Evolutionary conservation across 257 asterid genomes (phyloP).

Genomic region (Echites panduratus): DNA sequence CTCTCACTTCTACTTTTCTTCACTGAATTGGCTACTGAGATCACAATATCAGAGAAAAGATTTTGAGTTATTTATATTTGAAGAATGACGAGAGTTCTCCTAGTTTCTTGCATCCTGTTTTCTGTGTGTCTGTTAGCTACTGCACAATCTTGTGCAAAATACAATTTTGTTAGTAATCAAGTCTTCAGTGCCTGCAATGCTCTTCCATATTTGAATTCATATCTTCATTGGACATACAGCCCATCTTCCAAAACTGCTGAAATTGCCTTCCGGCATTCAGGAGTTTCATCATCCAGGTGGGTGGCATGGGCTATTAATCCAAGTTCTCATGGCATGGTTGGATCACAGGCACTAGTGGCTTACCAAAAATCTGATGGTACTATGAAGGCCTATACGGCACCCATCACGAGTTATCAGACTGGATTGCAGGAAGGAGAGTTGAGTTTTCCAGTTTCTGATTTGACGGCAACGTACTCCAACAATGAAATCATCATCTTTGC

Average conservation of each 20-base stretch:
- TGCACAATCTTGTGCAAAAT: constrained; percentile 57
- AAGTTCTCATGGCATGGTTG: constrained; percentile 58
- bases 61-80: background rate
- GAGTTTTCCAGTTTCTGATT: constrained; percentile 67
- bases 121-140: constrained; percentile 28
- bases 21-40: too few species aligned
- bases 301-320: constrained; percentile 89
- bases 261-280: constrained; percentile 55
- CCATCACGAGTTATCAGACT: constrained; percentile 51
- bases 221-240: constrained; percentile 69
- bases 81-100: constrained; percentile 20
- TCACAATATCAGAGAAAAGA: background rate
- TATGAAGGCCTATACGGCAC: constrained; percentile 58
- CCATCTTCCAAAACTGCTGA: constrained; percentile 38
- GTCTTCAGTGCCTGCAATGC: constrained; percentile 53
- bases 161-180: constrained; percentile 57
- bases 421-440: constrained; percentile 47
- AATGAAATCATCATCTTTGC: constrained; percentile 61
- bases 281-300: constrained; percentile 50
- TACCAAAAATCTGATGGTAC: constrained; percentile 65
- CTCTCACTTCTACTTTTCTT: constrained; percentile 4
- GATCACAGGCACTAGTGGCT: constrained; percentile 75
- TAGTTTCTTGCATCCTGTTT: constrained; percentile 26
- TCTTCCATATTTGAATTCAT: constrained; percentile 65
- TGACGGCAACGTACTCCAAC: constrained; percentile 46